Evolutionary conservation across 495 filamentous ascomycete genomes (phyloP), one percentile per base, ranked within the genome.

Genomic region (Gamarada debralockiae): DNA sequence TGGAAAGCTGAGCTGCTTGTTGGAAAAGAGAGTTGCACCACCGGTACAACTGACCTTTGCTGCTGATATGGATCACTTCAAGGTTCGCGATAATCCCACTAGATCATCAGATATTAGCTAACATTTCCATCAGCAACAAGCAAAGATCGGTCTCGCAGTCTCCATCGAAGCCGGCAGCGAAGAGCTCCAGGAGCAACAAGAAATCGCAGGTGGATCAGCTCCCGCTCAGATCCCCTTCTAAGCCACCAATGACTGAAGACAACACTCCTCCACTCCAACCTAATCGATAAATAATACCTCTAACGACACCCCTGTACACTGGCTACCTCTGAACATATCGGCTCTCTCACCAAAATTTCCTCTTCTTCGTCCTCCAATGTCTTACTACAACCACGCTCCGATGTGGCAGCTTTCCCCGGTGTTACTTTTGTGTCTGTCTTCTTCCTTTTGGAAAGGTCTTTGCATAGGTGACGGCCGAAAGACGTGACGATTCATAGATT

Each of bases 61-160:
- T 38, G 93, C 91, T 59, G 95, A 99, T 68, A 91, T 99, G 65
- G 95, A 99, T 72, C 95, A 97, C 70, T 77, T 80, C 58, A 93
- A 93, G 80, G 93, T 97, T 81, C 70, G 87, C 70, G 23, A 14
- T 47, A 53, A 24, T 44, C 21, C 15, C 36, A 21, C 3, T 50
- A 5, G n/a, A 18, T 10, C 17, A 40, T 63, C 73, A 54, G 70
- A 54, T 24, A 34, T 6, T n/a, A 8, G 27, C 57, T 58, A 53
- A 60, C 41, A 14, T 43, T 15, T 50, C 40, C 62, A 49, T 69
- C 25, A 97, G 95, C 90, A 95, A 86, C 76, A 84, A 70, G 88
- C 92, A 55, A 97, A 97, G 76, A 78, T 97, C 65, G 95, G 95
- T 53, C 77, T 99, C 53, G 90, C 89, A 47, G 89, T 99, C 50